phyloP scores from a whole-genome alignment of 768 basidiomycete genomes.

The Multifurca ochricompacta region DNA sequence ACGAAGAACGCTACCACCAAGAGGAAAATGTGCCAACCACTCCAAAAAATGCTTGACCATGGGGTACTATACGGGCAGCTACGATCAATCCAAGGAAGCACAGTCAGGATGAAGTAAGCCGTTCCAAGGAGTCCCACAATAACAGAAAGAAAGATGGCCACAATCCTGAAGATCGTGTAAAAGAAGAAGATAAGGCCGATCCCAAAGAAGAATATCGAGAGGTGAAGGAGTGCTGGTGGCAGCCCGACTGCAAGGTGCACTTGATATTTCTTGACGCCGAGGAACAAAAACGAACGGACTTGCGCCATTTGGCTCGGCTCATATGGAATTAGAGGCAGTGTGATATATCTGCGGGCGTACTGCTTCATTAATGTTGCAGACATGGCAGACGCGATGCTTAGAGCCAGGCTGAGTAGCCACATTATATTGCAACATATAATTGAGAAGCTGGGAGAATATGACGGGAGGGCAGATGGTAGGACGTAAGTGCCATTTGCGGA shows the following conservation, averaged over 20 bases:
- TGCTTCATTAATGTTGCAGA: slow-evolving; percentile 8
- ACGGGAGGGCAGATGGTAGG: not conserved
- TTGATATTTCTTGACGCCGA: slow-evolving; percentile 1
- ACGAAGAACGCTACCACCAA: not conserved
- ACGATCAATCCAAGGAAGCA: not conserved
- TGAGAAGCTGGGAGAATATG: not conserved
- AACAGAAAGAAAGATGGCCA: slow-evolving; percentile 1
- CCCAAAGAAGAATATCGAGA: slow-evolving; percentile 15
- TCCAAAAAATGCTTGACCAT: slow-evolving; percentile 2
- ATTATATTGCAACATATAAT: slow-evolving; percentile 9
- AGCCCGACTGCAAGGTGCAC: slow-evolving; percentile 1
- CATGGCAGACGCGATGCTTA: slow-evolving; percentile 12
- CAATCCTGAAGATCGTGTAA: not conserved
- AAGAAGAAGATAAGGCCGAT: slow-evolving; percentile 9
- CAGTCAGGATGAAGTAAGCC: not conserved
- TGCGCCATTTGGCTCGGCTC: not conserved
- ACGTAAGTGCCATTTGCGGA: not conserved
- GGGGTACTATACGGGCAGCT: slow-evolving; percentile 10
- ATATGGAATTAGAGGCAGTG: not conserved
- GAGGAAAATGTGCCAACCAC: not conserved
- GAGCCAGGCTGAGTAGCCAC: slow-evolving; percentile 12
- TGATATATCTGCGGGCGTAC: slow-evolving; percentile 7
- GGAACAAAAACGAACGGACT: slow-evolving; percentile 14
- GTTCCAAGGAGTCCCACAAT: not conserved
- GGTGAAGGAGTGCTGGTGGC: slow-evolving; percentile 9